Evolutionary conservation across 768 basidiomycete genomes (phyloP), one percentile per base, ranked within the genome.

Genomic region (Tricholoma flavovirens): DNA sequence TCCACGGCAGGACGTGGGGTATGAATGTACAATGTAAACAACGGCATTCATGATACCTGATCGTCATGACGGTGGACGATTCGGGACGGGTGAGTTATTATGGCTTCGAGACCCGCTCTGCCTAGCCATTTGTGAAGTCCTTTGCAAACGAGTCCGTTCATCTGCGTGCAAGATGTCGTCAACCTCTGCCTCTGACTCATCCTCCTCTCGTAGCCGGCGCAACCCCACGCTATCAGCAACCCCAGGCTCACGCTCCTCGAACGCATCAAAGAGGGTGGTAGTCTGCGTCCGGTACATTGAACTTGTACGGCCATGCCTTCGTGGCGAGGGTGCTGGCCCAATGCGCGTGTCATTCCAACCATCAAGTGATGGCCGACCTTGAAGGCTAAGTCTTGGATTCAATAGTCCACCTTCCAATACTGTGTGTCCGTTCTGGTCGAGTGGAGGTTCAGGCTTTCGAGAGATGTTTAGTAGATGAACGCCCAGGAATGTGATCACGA

Each of bases 391-490:
- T 5, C 90, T 83, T 0, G 92, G 88, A 67, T 93, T 78, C 79
- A 88, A 80, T 21, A 91, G 66, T 2, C 84, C 86, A 38, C 78
- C 72, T 66, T 88, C 85, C 48, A 90, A 77, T 3, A 84, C 68
- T 11, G 79, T 74, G 66, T 59, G 67, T 59, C 71, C 69, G 51
- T 71, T 64, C 22, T 73, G 72, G 52, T 75, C 71, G 5, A 76
- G 68, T 3, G 73, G 71, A 12, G 73, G 68, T 22, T 83, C 78
- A 0, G 83, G 73, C 51, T 74, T 73, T 21, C 90, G 86, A 3
- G 91, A 91, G 59, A 90, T 67, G 70, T 93, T 91, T 64, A 97
- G 83, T 38, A 97, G 81, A 71, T 97, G 91, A n/a, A 99, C 97
- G 33, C 97, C 97, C 59, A 97, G 81, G 76, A 97, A 98, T 51